phyloP scores from a whole-genome alignment of 768 basidiomycete genomes.

The Hortiboletus campestris region DNA sequence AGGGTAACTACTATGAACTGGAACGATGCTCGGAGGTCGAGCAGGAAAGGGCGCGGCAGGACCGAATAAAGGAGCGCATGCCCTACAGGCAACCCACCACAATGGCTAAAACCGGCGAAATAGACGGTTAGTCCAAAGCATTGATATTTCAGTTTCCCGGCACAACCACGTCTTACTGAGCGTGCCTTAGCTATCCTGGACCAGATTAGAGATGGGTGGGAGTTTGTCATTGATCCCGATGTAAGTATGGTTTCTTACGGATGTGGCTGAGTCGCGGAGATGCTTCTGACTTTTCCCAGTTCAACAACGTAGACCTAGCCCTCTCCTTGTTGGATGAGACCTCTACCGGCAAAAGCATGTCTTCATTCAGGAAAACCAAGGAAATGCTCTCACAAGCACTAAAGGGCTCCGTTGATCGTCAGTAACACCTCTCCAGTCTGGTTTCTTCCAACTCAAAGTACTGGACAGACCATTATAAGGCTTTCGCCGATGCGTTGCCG shows the following conservation, averaged over 20 bases:
- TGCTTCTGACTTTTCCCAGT: conserved; percentile 44
- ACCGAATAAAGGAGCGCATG: conserved; percentile 64
- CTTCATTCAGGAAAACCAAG: conserved; percentile 76
- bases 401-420: conserved; percentile 86
- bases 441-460: conserved; percentile 3
- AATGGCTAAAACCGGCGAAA: conserved; percentile 69
- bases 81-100: conserved; percentile 54
- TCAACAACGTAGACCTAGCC: conserved; percentile 92
- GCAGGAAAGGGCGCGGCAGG: conserved; percentile 63
- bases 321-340: conserved; percentile 82
- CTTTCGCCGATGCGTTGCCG: conserved; percentile 91
- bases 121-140: conserved; percentile 64
- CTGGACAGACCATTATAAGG: conserved; percentile 80
- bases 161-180: conserved; percentile 1
- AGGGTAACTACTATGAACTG: conserved; percentile 54
- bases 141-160: background rate
- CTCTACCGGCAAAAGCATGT: conserved; percentile 68
- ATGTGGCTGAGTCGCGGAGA: background rate
- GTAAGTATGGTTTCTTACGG: conserved; percentile 40
- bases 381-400: conserved; percentile 74
- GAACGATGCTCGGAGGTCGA: conserved; percentile 62
- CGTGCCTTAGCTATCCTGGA: conserved; percentile 65
- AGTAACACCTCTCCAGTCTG: conserved; percentile 30
- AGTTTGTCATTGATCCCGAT: conserved; percentile 78
- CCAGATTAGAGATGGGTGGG: conserved; percentile 88